phyloP scores from a whole-genome alignment of 257 asterid genomes.

The Jacaranda copaia region DNA sequence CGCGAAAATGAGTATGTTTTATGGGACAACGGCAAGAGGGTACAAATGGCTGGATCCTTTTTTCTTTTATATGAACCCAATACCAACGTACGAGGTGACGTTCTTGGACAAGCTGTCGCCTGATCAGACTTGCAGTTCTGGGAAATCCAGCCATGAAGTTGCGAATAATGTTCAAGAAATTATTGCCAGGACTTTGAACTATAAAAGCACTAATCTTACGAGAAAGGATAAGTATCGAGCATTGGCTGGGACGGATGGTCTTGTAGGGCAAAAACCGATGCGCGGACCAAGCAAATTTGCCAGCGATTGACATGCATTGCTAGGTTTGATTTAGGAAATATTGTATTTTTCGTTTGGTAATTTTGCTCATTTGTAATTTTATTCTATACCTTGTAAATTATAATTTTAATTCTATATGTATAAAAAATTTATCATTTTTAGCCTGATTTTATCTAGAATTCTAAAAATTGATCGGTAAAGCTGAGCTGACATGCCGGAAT shows the following conservation, averaged over 20 bases:
- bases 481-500: no score
- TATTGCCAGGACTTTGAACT: conserved; percentile 40
- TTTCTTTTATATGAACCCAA: conserved; percentile 49
- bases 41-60: conserved; percentile 52
- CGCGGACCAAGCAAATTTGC: not conserved
- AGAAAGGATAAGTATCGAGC: conserved; percentile 53
- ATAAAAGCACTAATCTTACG: conserved; percentile 46
- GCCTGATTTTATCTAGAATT: no score
- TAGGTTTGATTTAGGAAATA: not conserved
- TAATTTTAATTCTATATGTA: no score
- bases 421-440: no score
- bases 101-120: conserved; percentile 45
- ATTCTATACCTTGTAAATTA: no score
- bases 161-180: conserved; percentile 52
- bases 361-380: no score
- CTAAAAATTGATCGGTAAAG: no score
- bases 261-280: conserved; percentile 12
- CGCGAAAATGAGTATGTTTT: conserved; percentile 31
- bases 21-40: conserved; percentile 52
- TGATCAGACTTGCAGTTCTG: conserved; percentile 46
- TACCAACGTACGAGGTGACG: conserved; percentile 44
- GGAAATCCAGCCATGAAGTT: conserved; percentile 44
- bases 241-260: conserved; percentile 51
- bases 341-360: no score
- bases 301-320: not conserved